Base-by-base conservation (phyloP, 441 rosid genomes). In the Mallotus repandus region DNA sequence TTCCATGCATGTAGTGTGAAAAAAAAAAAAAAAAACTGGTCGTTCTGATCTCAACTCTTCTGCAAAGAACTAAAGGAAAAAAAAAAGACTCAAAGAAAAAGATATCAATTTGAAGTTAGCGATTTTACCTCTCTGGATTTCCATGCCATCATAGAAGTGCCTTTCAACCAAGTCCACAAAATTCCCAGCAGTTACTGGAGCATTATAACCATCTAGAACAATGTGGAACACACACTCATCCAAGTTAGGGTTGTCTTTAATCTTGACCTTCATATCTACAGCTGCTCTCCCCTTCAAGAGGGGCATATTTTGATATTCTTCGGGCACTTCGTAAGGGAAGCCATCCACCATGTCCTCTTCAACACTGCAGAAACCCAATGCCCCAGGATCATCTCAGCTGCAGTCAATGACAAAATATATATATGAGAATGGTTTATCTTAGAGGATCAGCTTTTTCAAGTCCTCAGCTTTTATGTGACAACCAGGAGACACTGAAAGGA, bases 301-400 rank as follows among this genome's bases (percentile, higher is more conserved):
- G 77, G 99, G 99, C 99, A 90, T 82, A 76, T 70, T 87, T 74
- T 63, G 76, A 69, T 88, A 93, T 83, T 91, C 98, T 77, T 91
- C 97, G 0, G 97, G 99, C 48, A 96, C 94, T 81, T 96, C 91
- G 38, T 82, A 93, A 0, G 98, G 98, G 83, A 96, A 96, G 86
- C 90, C 93, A 76, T 88, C 95, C 70, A 96, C 90, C 98, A 96
- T 96, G 70, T 91, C 99, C 97, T 96, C 99, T 89, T 96, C 99
- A 85, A 96, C 97, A 93, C 99, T 93, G 98, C 98, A 91, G 96
- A 91, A 91, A 94, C 74, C 87, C 91, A 94, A 95, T 91, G 95
- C 99, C 90, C 99, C 92, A 96, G 89, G 95, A 95, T 89, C 90
- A 96, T 96, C 98, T 96, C 99, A 96, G 98, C 99, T 96, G 99